A percentile compares a stretch with the other conserved stretches of the same genome.
Evolutionary conservation across 1,284 basidiomycete genomes (phyloP).

Genomic region (Malassezia arunalokei): DNA sequence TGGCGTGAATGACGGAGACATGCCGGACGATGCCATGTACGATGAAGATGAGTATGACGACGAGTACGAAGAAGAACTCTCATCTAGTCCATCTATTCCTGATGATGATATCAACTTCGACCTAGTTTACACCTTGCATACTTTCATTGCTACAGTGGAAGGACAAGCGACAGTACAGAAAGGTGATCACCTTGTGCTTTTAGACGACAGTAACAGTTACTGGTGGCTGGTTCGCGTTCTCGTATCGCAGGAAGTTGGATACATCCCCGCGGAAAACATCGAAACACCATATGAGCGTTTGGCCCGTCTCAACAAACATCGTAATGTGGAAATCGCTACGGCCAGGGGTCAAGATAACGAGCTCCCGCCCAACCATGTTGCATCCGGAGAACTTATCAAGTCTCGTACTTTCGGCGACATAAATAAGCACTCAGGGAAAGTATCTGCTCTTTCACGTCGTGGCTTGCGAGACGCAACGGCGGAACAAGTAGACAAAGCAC

Average conservation of each 20-base stretch:
- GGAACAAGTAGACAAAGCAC: not conserved
- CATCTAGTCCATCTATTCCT: slow-evolving; percentile 43
- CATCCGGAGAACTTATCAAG: slow-evolving; percentile 35
- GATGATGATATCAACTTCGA: slow-evolving; percentile 47
- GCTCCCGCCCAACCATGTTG: slow-evolving; percentile 24
- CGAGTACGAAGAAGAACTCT: slow-evolving; percentile 41
- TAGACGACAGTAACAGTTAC: slow-evolving; percentile 46
- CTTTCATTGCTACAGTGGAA: slow-evolving; percentile 44
- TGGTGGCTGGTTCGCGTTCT: slow-evolving; percentile 46
- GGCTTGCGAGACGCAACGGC: slow-evolving; percentile 17
- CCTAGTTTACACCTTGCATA: slow-evolving; percentile 45
- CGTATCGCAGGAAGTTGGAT: slow-evolving; percentile 76
- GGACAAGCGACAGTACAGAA: slow-evolving; percentile 46
- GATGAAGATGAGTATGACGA: slow-evolving; percentile 35
- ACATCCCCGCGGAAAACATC: slow-evolving; percentile 98
- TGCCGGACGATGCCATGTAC: slow-evolving; percentile 19
- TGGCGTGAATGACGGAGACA: slow-evolving; percentile 16
- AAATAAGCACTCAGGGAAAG: slow-evolving; percentile 39
- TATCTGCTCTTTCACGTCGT: slow-evolving; percentile 39
- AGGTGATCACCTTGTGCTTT: slow-evolving; percentile 43
- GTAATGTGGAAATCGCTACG: slow-evolving; percentile 65
- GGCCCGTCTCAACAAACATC: slow-evolving; percentile 87
- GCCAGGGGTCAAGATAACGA: slow-evolving; percentile 44
- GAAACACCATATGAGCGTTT: slow-evolving; percentile 95
- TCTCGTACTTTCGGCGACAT: slow-evolving; percentile 16